Conservation (phyloP, 2,329 filamentous ascomycete genomes). For the Diaporthe sp. region DNA sequence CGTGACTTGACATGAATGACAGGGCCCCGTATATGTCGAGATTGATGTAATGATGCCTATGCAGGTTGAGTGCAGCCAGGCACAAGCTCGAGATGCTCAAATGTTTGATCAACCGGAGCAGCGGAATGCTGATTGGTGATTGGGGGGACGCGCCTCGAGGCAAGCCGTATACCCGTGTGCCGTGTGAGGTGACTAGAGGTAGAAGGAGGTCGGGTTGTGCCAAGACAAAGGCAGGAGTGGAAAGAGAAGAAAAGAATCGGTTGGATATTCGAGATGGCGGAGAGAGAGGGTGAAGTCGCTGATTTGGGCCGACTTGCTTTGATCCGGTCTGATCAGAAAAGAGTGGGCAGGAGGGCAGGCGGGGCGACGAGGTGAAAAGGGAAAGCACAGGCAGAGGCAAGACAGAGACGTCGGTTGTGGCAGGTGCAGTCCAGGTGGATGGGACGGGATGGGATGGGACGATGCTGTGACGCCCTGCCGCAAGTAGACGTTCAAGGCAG, state of each 20-base stretch:
- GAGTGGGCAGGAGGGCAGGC: background rate
- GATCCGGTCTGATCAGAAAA: background rate
- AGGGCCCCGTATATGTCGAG: background rate
- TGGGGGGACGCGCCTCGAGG: background rate
- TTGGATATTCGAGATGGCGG: background rate
- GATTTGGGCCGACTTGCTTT: background rate
- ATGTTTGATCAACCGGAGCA: slow-evolving; percentile 15
- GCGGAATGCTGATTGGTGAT: background rate
- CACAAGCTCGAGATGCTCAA: background rate
- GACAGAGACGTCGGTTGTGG: slow-evolving; percentile 24
- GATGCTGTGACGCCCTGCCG: slow-evolving; percentile 18
- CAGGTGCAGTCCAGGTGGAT: slow-evolving; percentile 19
- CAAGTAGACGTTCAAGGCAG: background rate
- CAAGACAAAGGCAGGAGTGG: background rate
- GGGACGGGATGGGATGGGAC: slow-evolving; percentile 20
- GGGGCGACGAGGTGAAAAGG: slow-evolving; percentile 17
- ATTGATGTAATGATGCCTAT: background rate
- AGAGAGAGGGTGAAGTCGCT: background rate
- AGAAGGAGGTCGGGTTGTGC: slow-evolving; percentile 9
- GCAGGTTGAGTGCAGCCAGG: background rate
- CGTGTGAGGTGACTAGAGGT: background rate
- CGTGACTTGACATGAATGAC: slow-evolving; percentile 25
- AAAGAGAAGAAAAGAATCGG: background rate
- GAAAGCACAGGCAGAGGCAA: slow-evolving; percentile 16
- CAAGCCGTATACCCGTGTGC: background rate